Percentiles rank a stretch among this genome's conserved stretches.
Conservation (phyloP, 2,329 filamentous ascomycete genomes). For the Aspergillus clavatus region DNA sequence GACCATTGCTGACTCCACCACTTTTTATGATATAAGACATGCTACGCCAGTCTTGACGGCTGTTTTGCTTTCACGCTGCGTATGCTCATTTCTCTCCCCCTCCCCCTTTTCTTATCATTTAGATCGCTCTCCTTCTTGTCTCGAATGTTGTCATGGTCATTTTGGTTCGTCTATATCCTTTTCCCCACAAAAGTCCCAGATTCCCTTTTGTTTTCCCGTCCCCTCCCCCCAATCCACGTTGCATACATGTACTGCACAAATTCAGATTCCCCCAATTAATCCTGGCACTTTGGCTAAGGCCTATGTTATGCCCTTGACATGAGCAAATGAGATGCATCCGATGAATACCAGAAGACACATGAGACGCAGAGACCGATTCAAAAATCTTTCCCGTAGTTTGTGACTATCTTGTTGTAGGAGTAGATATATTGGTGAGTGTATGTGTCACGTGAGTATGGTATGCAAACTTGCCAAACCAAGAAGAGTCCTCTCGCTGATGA, state of each 20-base stretch:
- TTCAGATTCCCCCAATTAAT: constrained; percentile 26
- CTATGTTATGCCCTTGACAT: not conserved
- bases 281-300: constrained; percentile 2
- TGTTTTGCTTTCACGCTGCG: constrained; percentile 21
- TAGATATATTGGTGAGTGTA: too few relatives aligned
- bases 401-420: too few relatives aligned
- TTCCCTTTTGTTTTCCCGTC: not conserved
- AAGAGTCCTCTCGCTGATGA: not conserved
- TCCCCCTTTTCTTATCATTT: constrained; percentile 3
- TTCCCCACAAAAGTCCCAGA: constrained; percentile 1
- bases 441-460: not conserved
- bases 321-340: not conserved
- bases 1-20: constrained; percentile 9
- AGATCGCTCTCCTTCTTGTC: constrained; percentile 9
- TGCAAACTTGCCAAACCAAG: not conserved
- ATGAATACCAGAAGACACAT: not conserved
- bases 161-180: not conserved
- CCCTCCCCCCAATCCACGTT: not conserved
- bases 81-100: constrained; percentile 24
- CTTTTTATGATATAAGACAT: constrained; percentile 15
- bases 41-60: constrained; percentile 14
- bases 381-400: too few relatives aligned
- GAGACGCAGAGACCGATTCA: too few relatives aligned
- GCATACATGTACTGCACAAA: constrained; percentile 13
- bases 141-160: constrained; percentile 1